These are phyloP conservation scores for Aspergillus panamensis DNA, from an alignment of 495 filamentous ascomycete genomes.

Conservation along the genomic window DNA sequence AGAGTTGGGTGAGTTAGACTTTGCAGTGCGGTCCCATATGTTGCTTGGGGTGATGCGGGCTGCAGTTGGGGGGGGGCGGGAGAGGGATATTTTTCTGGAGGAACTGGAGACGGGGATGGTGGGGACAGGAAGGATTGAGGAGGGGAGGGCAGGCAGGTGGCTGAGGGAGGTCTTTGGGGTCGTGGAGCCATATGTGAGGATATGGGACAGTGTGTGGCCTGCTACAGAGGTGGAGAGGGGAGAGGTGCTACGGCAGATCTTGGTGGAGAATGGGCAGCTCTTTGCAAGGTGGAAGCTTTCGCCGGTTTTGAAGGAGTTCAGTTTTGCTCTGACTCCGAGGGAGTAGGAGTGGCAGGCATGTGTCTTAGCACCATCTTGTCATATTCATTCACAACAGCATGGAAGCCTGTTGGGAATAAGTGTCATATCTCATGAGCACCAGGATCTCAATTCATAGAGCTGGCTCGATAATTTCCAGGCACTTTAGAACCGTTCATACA, in stretches of 20 bases:
- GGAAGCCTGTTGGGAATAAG: too few relatives aligned
- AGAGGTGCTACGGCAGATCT: constrained; percentile 25
- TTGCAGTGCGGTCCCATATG: constrained; percentile 28
- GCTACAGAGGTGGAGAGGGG: constrained; percentile 21
- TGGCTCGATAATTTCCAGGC: too few relatives aligned
- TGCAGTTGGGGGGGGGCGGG: constrained; percentile 19
- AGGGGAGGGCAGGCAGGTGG: constrained; percentile 25
- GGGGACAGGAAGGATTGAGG: constrained; percentile 20
- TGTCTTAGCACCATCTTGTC: too few relatives aligned
- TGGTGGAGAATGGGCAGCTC: constrained; percentile 28
- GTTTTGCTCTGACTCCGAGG: constrained; percentile 23
- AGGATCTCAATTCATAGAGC: too few relatives aligned
- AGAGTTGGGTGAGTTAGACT: constrained; percentile 26
- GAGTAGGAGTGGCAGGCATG: background rate
- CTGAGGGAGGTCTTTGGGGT: constrained; percentile 23
- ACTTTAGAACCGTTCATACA: too few relatives aligned
- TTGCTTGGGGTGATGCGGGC: constrained; percentile 26
- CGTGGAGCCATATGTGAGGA: constrained; percentile 26
- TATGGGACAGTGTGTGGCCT: constrained; percentile 28
- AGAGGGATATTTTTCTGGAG: constrained; percentile 21
- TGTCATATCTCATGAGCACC: too few relatives aligned
- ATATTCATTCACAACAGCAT: too few relatives aligned
- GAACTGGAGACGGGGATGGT: constrained; percentile 25
- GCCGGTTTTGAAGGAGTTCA: constrained; percentile 24
- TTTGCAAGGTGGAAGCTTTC: constrained; percentile 26